These are phyloP conservation scores for Didymella exigua DNA, from an alignment of 2,329 filamentous ascomycete genomes.

Conservation along the genomic window DNA sequence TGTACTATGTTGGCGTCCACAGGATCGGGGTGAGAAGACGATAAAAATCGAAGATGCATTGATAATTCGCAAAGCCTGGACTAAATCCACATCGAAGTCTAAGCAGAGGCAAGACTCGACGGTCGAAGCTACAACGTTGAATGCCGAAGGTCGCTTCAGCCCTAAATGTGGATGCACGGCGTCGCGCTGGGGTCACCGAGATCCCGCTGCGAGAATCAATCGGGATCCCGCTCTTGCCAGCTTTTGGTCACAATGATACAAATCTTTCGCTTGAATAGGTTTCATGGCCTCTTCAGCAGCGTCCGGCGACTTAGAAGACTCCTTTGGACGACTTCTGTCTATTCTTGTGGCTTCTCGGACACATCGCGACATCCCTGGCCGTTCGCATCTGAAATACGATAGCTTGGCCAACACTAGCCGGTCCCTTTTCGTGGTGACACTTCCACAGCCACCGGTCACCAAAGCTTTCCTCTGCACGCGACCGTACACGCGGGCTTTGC, in stretches of 20 bases:
- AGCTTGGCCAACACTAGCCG: constrained; percentile 5
- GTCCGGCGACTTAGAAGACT: background rate
- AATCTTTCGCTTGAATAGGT: background rate
- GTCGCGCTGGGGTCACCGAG: constrained; percentile 16
- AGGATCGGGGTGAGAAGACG: background rate
- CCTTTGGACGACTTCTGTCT: background rate
- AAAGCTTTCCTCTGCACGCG: constrained; percentile 9
- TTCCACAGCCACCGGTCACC: constrained; percentile 14
- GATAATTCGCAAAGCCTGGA: background rate
- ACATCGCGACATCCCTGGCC: background rate
- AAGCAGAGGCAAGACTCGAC: constrained; percentile 3
- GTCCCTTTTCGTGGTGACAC: constrained; percentile 10
- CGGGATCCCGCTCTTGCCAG: constrained; percentile 14
- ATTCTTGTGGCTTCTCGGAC: background rate
- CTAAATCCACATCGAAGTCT: background rate
- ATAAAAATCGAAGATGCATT: background rate
- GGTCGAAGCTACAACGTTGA: constrained; percentile 3
- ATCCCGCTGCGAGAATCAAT: constrained; percentile 24
- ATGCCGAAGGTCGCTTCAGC: constrained; percentile 10
- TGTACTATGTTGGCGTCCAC: background rate
- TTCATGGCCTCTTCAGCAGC: background rate
- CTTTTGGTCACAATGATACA: background rate
- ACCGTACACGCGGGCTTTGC: constrained; percentile 6
- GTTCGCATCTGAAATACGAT: background rate
- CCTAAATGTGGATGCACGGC: constrained; percentile 16